Percentiles rank a stretch among this genome's conserved stretches.
Conservation (phyloP, 345 rosid species). For the Erodium maritimum region DNA sequence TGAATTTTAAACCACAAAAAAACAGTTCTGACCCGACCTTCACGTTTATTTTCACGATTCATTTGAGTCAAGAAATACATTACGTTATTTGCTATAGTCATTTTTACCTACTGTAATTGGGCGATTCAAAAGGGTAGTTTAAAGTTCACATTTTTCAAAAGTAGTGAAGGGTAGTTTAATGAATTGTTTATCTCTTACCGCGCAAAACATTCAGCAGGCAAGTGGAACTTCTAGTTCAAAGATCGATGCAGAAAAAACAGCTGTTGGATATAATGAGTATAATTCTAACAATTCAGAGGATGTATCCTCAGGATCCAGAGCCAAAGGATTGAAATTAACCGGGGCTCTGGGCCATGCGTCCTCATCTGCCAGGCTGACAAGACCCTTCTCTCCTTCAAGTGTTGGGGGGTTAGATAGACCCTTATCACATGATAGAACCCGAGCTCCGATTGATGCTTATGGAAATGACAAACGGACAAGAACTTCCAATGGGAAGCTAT, state of each 20-base stretch:
- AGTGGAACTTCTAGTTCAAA: conserved; percentile 36
- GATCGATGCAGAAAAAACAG: conserved; percentile 29
- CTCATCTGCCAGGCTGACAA: conserved; percentile 31
- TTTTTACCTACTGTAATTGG: too few species aligned
- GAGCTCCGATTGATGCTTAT: conserved; percentile 94
- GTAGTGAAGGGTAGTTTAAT: too few species aligned
- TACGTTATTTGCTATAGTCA: too few species aligned
- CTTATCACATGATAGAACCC: conserved; percentile 44
- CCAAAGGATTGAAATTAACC: conserved; percentile 34
- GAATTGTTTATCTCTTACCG: conserved; percentile 3
- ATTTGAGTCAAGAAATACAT: too few species aligned
- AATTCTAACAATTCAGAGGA: conserved; percentile 42
- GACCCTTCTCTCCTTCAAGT: conserved; percentile 29
- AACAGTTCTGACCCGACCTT: too few species aligned
- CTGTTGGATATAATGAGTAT: conserved; percentile 32
- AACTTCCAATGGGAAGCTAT: conserved; percentile 29
- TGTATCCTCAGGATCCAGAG: conserved; percentile 30
- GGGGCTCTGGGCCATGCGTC: conserved; percentile 26
- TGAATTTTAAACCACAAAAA: too few species aligned
- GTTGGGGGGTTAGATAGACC: conserved; percentile 33
- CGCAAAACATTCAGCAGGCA: conserved; percentile 32
- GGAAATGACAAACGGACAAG: conserved; percentile 70
- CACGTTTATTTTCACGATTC: too few species aligned
- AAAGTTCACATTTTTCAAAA: too few species aligned
- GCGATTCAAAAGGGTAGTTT: too few species aligned